Conservation (phyloP, 2,329 filamentous ascomycete genomes). For the Diplodia seriata region DNA sequence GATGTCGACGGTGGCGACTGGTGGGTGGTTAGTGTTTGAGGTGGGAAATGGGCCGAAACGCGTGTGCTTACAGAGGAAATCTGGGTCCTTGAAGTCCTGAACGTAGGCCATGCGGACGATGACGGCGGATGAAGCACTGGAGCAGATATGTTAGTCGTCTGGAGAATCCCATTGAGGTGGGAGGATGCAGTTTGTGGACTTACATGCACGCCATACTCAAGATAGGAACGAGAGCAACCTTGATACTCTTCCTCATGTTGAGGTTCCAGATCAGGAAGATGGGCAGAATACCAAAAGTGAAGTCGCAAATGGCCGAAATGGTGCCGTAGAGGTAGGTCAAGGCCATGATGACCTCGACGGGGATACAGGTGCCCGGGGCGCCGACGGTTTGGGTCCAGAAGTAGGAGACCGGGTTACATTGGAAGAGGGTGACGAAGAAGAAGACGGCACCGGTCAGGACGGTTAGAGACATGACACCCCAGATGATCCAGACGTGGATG, state of each 20-base stretch:
- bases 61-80: conserved; percentile 43
- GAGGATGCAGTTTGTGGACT: not conserved
- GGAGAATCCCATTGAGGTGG: too few species aligned
- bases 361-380: conserved; percentile 51
- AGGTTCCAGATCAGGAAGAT: conserved; percentile 60
- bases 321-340: conserved; percentile 57
- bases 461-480: conserved; percentile 45
- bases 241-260: conserved; percentile 57
- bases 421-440: conserved; percentile 59
- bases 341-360: conserved; percentile 51
- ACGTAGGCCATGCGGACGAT: conserved; percentile 47
- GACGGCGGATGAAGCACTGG: conserved; percentile 44
- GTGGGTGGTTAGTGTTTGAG: not conserved
- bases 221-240: conserved; percentile 56
- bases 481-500: conserved; percentile 45
- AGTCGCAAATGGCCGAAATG: conserved; percentile 56
- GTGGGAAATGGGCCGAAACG: too few species aligned
- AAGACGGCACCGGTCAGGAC: conserved; percentile 49
- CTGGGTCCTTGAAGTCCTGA: conserved; percentile 44
- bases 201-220: conserved; percentile 58
- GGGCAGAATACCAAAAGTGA: conserved; percentile 59
- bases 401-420: conserved; percentile 57
- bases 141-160: not conserved
- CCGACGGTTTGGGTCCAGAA: conserved; percentile 57
- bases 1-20: conserved; percentile 43